A percentile compares a stretch with the other conserved stretches of the same genome.
Evolutionary conservation across 2,329 filamentous ascomycete genomes (phyloP).

Genomic region (Beauveria sp.): DNA sequence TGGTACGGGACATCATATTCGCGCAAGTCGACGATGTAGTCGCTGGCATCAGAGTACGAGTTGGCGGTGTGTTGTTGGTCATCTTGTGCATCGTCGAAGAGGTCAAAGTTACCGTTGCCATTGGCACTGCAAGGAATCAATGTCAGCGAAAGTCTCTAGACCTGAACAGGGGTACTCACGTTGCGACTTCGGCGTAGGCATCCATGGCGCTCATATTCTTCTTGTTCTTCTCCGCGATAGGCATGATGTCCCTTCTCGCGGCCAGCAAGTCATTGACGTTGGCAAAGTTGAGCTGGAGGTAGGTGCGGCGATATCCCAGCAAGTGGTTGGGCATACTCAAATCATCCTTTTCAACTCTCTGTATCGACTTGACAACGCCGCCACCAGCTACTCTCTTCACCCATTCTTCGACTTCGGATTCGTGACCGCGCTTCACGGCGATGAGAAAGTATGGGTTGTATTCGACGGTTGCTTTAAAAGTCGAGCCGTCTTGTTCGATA

Average conservation of each 20-base stretch:
- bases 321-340: constrained; percentile 92
- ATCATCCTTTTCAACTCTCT: constrained; percentile 83
- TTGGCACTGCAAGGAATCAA: constrained; percentile 29
- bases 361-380: constrained; percentile 72
- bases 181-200: constrained; percentile 92
- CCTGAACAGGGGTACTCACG: constrained; percentile 42
- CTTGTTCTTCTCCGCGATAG: constrained; percentile 92
- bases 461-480: constrained; percentile 93
- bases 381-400: constrained; percentile 68
- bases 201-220: constrained; percentile 96
- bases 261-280: constrained; percentile 82
- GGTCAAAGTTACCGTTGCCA: constrained; percentile 76
- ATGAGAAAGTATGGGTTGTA: constrained; percentile 96
- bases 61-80: constrained; percentile 72
- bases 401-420: constrained; percentile 96
- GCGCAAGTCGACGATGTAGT: constrained; percentile 96
- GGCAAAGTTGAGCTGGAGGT: constrained; percentile 77
- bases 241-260: constrained; percentile 77
- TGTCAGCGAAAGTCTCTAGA: constrained; percentile 13
- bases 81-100: constrained; percentile 83
- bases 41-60: constrained; percentile 78
- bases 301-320: constrained; percentile 80
- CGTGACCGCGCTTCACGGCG: constrained; percentile 78
- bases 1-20: constrained; percentile 99
- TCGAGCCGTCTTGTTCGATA: constrained; percentile 77